Base-by-base conservation (phyloP, 2,329 filamentous ascomycete species). In the Arthrobotrys musiformis region DNA sequence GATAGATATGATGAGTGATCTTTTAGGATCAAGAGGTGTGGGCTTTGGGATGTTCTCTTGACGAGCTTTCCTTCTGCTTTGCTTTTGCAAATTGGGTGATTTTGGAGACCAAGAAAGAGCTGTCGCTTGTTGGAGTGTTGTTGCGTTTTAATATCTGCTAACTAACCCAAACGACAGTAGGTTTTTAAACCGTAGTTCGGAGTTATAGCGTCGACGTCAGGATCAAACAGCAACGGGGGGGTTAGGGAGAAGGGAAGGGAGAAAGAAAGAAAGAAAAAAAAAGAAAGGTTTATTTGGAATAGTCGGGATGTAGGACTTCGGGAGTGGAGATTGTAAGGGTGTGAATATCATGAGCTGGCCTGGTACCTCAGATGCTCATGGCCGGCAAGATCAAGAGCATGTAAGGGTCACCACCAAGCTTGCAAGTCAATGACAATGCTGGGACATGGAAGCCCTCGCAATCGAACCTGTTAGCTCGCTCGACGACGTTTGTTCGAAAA, bases 111-210 rank as follows among this genome's bases (percentile, higher is more conserved):
- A 52, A 24, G 24, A 13, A 24, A 40, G 19, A 40, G 54, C 33
- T 40, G 17, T 58, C 54, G 54, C 33, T 58, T 26, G 54, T 58
- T 58, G 30, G 54, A 58, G 54, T 58, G 54, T 58, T 58, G 54
- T 58, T 58, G 33, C 54, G 54, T 58, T 58, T 58, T 37, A 58
- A 58, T 40, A 58, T 58, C 33, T 56, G 52, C 52, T 17, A 58
- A 58, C n/a, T n/a, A n/a, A 40, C 40, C 17, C 30, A 56, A 56
- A 42, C 8, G n/a, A n/a, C n/a, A 17, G n/a, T 33, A 33, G 30
- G 4, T 33, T 17, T 17, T 42, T 42, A n/a, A 8, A 17, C 9
- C 2, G 28, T 22, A 56, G 50, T n/a, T 35, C 22, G n/a, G 33
- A 22, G n/a, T 22, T 56, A 33, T 40, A 28, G 54, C 33, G 30